Evolutionary conservation across 768 basidiomycete genomes (phyloP).

Genomic region (Amanita fuliginea): DNA sequence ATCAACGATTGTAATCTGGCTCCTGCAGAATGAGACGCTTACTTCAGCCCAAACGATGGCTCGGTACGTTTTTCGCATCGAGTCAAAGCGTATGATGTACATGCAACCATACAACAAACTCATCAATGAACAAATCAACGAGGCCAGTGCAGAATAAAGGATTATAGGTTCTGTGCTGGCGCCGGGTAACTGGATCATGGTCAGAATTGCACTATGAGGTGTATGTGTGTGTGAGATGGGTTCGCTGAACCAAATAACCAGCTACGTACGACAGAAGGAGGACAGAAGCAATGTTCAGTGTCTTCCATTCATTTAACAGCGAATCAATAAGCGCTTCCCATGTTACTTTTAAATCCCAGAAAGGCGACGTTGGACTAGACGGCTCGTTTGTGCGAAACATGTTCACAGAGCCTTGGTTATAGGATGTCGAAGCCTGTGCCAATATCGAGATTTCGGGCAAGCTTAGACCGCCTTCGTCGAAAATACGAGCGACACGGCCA

Average conservation of each 20-base stretch:
- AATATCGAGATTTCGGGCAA: slow-evolving; percentile 38
- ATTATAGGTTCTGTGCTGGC: slow-evolving; percentile 43
- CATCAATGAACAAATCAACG: slow-evolving; percentile 48
- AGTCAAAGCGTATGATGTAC: slow-evolving; percentile 53
- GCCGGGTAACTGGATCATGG: slow-evolving; percentile 21
- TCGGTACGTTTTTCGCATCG: slow-evolving; percentile 53
- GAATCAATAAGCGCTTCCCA: slow-evolving; percentile 22
- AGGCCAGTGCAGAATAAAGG: slow-evolving; percentile 45
- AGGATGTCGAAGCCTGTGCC: slow-evolving; percentile 12
- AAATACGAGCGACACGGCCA: slow-evolving; percentile 50
- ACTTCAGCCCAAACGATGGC: slow-evolving; percentile 58
- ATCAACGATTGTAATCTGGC: not conserved
- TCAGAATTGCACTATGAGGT: slow-evolving; percentile 20
- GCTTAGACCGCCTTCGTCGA: slow-evolving; percentile 54
- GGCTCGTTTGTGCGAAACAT: slow-evolving; percentile 1
- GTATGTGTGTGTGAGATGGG: not conserved
- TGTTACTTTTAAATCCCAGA: slow-evolving; percentile 13
- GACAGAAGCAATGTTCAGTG: slow-evolving; percentile 22
- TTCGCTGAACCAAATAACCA: not conserved
- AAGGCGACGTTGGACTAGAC: slow-evolving; percentile 8
- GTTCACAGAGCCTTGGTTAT: not conserved
- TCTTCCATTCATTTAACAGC: slow-evolving; percentile 24
- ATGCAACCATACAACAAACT: slow-evolving; percentile 55
- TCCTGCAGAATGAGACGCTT: not conserved
- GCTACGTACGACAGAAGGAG: slow-evolving; percentile 19